Evolutionary conservation across 2,329 filamentous ascomycete species (phyloP).

Genomic region (Emergomyces orientalis): DNA sequence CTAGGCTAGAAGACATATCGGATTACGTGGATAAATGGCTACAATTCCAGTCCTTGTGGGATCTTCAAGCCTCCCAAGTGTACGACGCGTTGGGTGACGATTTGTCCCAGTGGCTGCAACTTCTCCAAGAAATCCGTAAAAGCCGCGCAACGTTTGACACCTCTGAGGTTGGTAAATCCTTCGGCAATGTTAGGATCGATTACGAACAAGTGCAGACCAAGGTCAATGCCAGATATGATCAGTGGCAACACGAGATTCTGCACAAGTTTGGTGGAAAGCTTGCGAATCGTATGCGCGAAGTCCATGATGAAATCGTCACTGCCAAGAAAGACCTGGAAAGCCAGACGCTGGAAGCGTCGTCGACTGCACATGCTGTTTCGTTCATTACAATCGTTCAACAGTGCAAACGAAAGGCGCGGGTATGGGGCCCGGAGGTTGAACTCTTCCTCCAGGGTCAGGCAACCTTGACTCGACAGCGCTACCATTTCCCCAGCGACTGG

Average conservation of each 20-base stretch:
- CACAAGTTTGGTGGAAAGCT: constrained; percentile 86
- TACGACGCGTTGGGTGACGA: constrained; percentile 88
- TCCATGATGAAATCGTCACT: constrained; percentile 84
- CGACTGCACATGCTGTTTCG: constrained; percentile 91
- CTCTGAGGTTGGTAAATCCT: constrained; percentile 82
- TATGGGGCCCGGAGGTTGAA: constrained; percentile 93
- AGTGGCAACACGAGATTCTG: constrained; percentile 97
- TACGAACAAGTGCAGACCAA: constrained; percentile 98
- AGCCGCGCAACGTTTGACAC: constrained; percentile 95
- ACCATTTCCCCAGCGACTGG: constrained; percentile 91
- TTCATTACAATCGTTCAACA: constrained; percentile 98
- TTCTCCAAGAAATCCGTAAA: constrained; percentile 94
- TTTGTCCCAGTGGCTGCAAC: constrained; percentile 82
- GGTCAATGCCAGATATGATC: constrained; percentile 98
- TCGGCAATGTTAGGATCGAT: constrained; percentile 90
- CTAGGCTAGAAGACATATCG: constrained; percentile 68
- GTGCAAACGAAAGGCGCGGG: constrained; percentile 85
- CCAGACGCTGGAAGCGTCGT: constrained; percentile 85
- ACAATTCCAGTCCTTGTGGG: constrained; percentile 97
- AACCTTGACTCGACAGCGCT: constrained; percentile 80
- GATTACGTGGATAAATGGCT: constrained; percentile 95
- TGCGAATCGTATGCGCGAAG: constrained; percentile 81
- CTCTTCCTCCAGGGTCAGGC: constrained; percentile 93
- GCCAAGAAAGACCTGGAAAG: constrained; percentile 82
- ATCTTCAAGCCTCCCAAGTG: constrained; percentile 89